Evolutionary conservation across 1,284 basidiomycete genomes (phyloP).

Genomic region (Ganoderma meredithae): DNA sequence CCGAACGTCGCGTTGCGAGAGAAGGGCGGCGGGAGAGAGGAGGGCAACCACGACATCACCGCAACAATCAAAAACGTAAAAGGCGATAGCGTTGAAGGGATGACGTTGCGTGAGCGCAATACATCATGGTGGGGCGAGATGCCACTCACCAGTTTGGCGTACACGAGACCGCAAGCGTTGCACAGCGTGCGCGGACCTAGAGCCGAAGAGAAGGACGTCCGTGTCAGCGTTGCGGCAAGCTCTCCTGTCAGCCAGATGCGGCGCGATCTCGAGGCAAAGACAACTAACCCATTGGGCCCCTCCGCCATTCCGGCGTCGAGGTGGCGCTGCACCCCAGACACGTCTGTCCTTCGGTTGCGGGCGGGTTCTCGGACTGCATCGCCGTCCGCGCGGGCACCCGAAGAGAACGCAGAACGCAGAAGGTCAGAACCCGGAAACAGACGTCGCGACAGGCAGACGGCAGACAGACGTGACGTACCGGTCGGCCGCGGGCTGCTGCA

Average conservation of each 20-base stretch:
- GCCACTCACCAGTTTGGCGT: conserved; percentile 70
- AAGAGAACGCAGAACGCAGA: conserved; percentile 4
- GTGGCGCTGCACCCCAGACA: conserved; percentile 82
- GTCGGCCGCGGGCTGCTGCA: conserved; percentile 17
- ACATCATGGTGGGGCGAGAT: conserved; percentile 27
- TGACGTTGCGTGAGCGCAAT: conserved; percentile 2
- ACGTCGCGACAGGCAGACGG: background rate
- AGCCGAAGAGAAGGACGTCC: conserved; percentile 18
- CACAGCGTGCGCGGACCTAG: conserved; percentile 76
- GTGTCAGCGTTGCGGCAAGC: conserved; percentile 6
- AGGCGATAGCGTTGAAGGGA: background rate
- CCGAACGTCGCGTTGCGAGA: background rate
- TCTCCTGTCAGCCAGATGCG: conserved; percentile 47
- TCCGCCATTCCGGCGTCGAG: conserved; percentile 85
- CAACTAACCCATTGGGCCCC: conserved; percentile 76
- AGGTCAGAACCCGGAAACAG: conserved; percentile 5
- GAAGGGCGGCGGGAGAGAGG: background rate
- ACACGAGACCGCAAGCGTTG: conserved; percentile 82
- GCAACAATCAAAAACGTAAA: conserved; percentile 1
- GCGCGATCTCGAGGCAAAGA: conserved; percentile 37
- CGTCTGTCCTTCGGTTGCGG: conserved; percentile 64
- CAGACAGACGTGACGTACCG: conserved; percentile 30
- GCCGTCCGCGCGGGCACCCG: background rate
- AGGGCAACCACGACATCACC: conserved; percentile 7
- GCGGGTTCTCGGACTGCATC: conserved; percentile 48